Base-by-base conservation (phyloP, 2,329 filamentous ascomycete species). In the Rutstroemia sydowiana region DNA sequence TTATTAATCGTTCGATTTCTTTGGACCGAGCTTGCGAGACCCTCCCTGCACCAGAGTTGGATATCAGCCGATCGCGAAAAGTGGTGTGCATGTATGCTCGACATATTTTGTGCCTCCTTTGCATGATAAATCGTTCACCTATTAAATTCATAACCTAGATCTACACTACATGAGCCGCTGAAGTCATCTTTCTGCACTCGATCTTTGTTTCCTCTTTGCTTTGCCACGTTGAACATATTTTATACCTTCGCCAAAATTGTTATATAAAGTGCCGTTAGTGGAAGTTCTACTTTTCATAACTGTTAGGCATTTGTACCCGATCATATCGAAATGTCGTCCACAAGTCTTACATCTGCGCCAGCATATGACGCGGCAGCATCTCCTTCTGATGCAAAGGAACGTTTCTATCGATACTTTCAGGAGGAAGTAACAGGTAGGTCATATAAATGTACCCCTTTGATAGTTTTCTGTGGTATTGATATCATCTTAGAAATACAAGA, bases 401-500 rank as follows among this genome's bases (percentile, higher is more conserved):
- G 81, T 34, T 95, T 95, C 73, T 91, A 92, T 68, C 81, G 82
- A 61, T 85, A 89, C 65, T 95, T 95, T 64, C 84, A 88, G 59
- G 77, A 83, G 61, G 84, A 87, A 68, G 80, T 87, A 47, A 80
- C 81, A 43, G 77, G 88, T 90, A 72, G 67, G 74, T 46, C 36
- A 21, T 10, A 20, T 20, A 37, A 14, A 8, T 37, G 34, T 37
- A 18, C 31, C 7, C 23, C 34, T 54, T 36, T 53, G 43, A 45
- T 37, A 52, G 16, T 39, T 13, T 46, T 18, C 14, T 28, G 10
- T 14, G 14, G 7, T 32, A 37, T 42, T 52, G 53, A 40, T 52
- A 13, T 48, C 28, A 32, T 18, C 49, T 40, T 63, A 93, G 89
- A 78, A 47, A 76, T 96, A 13, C 85, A 91, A 67, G 79, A 87